Percentiles rank a stretch among this genome's conserved stretches.
These are phyloP conservation scores for Delphinella strobiligena DNA, from an alignment of 2,329 filamentous ascomycete genomes.

Conservation along the genomic window DNA sequence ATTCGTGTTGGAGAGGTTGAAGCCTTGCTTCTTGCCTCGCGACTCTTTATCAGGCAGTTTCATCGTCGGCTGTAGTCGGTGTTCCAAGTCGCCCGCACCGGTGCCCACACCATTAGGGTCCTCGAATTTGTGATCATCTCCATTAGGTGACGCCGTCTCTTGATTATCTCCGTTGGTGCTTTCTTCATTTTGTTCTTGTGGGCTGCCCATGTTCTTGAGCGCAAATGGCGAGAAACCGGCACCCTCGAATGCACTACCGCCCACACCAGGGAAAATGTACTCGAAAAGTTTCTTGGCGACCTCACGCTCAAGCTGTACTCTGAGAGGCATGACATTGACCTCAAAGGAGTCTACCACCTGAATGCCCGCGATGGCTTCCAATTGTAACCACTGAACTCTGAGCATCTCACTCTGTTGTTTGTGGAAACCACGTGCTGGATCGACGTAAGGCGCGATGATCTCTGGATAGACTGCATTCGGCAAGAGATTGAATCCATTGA, in stretches of 20 bases:
- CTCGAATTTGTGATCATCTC: neutral
- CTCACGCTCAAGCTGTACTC: conserved; percentile 85
- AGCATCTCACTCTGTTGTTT: conserved; percentile 69
- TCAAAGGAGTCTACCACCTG: conserved; percentile 96
- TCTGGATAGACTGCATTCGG: conserved; percentile 87
- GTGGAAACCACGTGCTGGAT: conserved; percentile 43
- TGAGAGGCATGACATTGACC: conserved; percentile 83
- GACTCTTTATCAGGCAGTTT: conserved; percentile 33
- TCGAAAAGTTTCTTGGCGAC: conserved; percentile 89
- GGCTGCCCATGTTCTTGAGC: conserved; percentile 39
- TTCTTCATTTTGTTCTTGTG: conserved; percentile 37
- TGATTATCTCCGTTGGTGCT: conserved; percentile 3
- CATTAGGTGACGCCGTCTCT: neutral
- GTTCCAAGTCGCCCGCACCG: conserved; percentile 63
- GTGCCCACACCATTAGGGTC: conserved; percentile 38
- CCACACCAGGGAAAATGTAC: conserved; percentile 87
- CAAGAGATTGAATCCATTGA: conserved; percentile 81
- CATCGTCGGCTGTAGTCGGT: conserved; percentile 73
- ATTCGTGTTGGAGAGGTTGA: conserved; percentile 14
- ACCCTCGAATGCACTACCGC: conserved; percentile 34
- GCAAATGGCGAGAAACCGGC: conserved; percentile 52
- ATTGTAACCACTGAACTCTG: conserved; percentile 92
- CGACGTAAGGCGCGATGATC: conserved; percentile 83
- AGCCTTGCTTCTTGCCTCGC: conserved; percentile 19
- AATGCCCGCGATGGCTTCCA: conserved; percentile 95